Evolutionary conservation across 495 filamentous ascomycete species (phyloP).

Genomic region (Aspergillus sclerotiicarbonarius): DNA sequence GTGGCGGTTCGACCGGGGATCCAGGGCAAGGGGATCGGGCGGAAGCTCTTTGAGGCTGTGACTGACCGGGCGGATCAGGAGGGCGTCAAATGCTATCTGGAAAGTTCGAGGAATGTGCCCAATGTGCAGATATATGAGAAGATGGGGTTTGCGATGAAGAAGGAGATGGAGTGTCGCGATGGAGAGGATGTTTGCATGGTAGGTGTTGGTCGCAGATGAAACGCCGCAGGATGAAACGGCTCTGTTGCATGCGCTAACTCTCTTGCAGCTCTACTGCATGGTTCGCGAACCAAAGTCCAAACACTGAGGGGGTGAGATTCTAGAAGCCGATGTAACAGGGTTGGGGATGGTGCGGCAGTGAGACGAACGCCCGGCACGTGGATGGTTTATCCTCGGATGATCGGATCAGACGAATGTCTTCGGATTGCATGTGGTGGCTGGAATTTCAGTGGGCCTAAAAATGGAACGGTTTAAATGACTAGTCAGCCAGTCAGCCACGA

Average conservation of each 20-base stretch:
- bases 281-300: conserved; percentile 20
- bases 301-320: conserved; percentile 2
- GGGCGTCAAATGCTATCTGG: conserved; percentile 60
- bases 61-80: conserved; percentile 57
- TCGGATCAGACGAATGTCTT: background rate
- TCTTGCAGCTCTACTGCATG: conserved; percentile 25
- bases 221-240: background rate
- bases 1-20: conserved; percentile 59
- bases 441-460: background rate
- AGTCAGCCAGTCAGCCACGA: background rate
- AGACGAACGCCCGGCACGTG: background rate
- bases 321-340: background rate
- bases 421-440: background rate
- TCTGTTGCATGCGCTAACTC: conserved; percentile 10
- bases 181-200: conserved; percentile 48
- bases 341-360: background rate
- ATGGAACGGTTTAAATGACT: background rate
- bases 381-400: background rate
- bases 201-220: conserved; percentile 10
- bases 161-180: conserved; percentile 62
- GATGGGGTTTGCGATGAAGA: conserved; percentile 61
- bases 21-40: conserved; percentile 61
- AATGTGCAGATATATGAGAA: conserved; percentile 66
- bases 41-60: conserved; percentile 56
- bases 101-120: conserved; percentile 59